phyloP scores from a whole-genome alignment of 2,329 filamentous ascomycete species.

The Colletotrichum graminicola region DNA sequence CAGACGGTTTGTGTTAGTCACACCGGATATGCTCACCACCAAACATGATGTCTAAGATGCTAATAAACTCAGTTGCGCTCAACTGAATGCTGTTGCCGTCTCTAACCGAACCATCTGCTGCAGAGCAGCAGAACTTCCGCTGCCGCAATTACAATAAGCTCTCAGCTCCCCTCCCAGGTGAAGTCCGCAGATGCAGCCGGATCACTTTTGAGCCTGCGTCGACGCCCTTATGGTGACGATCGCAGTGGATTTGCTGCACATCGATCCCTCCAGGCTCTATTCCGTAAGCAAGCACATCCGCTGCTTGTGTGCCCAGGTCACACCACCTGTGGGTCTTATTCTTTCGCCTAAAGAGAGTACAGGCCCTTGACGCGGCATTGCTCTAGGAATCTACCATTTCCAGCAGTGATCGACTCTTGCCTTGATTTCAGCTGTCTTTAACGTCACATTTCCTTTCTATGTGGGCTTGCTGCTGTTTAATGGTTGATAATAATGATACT shows the following conservation, averaged over 20 bases:
- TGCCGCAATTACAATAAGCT: neutral
- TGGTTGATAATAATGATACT: too few species aligned
- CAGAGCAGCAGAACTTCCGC: neutral
- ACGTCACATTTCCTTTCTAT: too few species aligned
- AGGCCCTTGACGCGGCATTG: constrained; percentile 19
- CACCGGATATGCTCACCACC: neutral
- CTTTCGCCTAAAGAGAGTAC: neutral
- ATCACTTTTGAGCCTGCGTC: neutral
- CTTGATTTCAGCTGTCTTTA: neutral
- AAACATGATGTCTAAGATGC: neutral
- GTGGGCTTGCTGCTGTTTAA: too few species aligned
- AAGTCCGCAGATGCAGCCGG: neutral
- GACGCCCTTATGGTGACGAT: neutral
- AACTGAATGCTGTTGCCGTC: neutral
- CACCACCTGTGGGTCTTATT: neutral
- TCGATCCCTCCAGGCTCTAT: neutral
- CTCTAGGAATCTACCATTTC: neutral
- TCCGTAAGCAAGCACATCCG: neutral
- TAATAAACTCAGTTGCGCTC: neutral
- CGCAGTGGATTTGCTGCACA: neutral
- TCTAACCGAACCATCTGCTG: neutral
- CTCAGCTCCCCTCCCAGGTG: neutral
- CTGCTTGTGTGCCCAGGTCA: constrained; percentile 1
- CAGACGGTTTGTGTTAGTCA: neutral
- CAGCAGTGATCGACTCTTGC: constrained; percentile 18